phyloP scores from a whole-genome alignment of 2,329 filamentous ascomycete genomes.

The Sordariomycetes sp. region DNA sequence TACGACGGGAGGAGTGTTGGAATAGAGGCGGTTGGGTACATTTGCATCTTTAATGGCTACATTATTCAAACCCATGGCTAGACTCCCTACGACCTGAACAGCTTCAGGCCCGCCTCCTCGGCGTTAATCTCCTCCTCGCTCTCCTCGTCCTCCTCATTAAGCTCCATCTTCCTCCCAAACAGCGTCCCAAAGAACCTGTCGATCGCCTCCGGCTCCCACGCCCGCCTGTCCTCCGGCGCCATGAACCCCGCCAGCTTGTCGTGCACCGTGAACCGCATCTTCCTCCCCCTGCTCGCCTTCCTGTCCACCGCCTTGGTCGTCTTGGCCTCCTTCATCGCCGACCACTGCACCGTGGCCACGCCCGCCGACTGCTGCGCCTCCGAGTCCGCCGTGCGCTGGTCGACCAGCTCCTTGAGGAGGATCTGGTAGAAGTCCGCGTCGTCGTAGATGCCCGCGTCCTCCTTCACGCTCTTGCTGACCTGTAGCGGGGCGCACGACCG shows the following conservation, averaged over 20 bases:
- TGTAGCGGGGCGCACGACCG: slow-evolving; percentile 70
- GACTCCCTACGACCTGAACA: slow-evolving; percentile 33
- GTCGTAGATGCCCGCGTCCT: slow-evolving; percentile 66
- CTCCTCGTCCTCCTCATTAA: slow-evolving; percentile 48
- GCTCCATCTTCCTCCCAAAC: slow-evolving; percentile 58
- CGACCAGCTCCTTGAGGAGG: slow-evolving; percentile 84
- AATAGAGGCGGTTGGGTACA: background rate
- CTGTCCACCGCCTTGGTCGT: slow-evolving; percentile 78
- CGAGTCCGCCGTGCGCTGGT: slow-evolving; percentile 69
- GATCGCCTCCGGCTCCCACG: slow-evolving; percentile 72
- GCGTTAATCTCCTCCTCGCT: slow-evolving; percentile 37
- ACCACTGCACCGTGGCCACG: slow-evolving; percentile 49
- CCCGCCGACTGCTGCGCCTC: slow-evolving; percentile 33
- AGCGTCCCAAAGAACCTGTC: slow-evolving; percentile 68
- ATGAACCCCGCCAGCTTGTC: slow-evolving; percentile 98
- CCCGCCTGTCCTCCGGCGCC: slow-evolving; percentile 74
- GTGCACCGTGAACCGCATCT: slow-evolving; percentile 88
- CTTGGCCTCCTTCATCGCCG: slow-evolving; percentile 66
- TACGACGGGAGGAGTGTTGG: background rate
- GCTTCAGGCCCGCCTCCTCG: slow-evolving; percentile 40
- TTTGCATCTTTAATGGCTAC: background rate
- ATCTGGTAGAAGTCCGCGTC: slow-evolving; percentile 93
- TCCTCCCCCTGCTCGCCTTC: slow-evolving; percentile 88
- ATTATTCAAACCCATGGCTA: background rate
- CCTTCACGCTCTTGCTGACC: slow-evolving; percentile 41